Conservation (phyloP, 2,329 filamentous ascomycete genomes). For the Bipolaris victoriae region DNA sequence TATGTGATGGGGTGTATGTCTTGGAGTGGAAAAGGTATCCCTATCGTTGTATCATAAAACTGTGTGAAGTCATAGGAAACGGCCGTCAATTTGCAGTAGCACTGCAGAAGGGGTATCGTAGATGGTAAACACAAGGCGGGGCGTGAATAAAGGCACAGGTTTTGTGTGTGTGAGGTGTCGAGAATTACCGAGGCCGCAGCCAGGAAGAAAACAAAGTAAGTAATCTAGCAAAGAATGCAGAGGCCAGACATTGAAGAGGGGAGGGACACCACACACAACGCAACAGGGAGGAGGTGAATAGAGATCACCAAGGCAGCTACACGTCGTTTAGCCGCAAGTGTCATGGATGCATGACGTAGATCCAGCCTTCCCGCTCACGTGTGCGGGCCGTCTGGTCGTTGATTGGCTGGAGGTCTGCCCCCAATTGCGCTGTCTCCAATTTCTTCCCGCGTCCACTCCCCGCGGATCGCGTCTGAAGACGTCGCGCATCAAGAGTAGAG, state of each 20-base stretch:
- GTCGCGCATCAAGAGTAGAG: neutral
- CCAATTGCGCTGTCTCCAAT: slow-evolving; percentile 20
- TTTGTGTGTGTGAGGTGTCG: slow-evolving; percentile 26
- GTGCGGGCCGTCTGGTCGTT: slow-evolving; percentile 30
- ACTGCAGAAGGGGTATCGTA: slow-evolving; percentile 33
- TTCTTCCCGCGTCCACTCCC: slow-evolving; percentile 13
- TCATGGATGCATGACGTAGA: slow-evolving; percentile 47
- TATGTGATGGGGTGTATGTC: slow-evolving; percentile 19
- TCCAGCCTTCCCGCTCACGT: slow-evolving; percentile 31
- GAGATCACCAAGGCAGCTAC: slow-evolving; percentile 45
- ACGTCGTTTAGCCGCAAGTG: slow-evolving; percentile 26
- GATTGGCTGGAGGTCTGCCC: slow-evolving; percentile 30
- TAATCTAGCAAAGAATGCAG: slow-evolving; percentile 29
- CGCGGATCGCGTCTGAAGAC: slow-evolving; percentile 7
- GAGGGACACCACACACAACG: slow-evolving; percentile 29
- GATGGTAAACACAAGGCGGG: slow-evolving; percentile 34
- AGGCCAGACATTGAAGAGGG: slow-evolving; percentile 21
- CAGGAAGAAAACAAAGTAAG: slow-evolving; percentile 24
- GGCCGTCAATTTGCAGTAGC: slow-evolving; percentile 22
- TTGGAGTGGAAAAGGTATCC: slow-evolving; percentile 31
- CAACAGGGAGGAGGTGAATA: slow-evolving; percentile 25
- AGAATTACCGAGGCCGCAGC: slow-evolving; percentile 22
- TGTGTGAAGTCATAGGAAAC: slow-evolving; percentile 44
- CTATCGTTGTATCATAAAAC: slow-evolving; percentile 41
- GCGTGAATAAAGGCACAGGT: slow-evolving; percentile 20